Conservation (phyloP, 23 red algal species). For the Gracilaria caudata region DNA sequence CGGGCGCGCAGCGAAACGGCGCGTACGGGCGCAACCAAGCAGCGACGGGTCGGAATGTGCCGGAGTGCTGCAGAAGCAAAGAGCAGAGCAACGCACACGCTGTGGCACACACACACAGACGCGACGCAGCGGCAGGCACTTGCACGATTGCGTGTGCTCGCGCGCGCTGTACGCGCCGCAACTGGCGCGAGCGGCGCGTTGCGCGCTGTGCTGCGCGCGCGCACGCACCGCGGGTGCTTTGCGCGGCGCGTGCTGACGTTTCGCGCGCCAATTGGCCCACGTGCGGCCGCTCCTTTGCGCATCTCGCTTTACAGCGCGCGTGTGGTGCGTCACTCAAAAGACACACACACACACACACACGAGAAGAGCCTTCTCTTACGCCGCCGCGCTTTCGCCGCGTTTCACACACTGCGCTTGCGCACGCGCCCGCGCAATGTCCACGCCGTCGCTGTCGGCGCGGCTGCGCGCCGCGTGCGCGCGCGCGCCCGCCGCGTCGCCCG, state of each 20-base stretch:
- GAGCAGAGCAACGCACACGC: neutral
- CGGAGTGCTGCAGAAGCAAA: neutral
- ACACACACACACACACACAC: no score
- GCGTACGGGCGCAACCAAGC: neutral
- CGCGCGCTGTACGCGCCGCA: neutral
- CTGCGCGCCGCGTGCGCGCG: neutral
- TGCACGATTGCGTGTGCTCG: neutral
- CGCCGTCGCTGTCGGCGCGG: no score
- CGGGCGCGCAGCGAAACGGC: no score
- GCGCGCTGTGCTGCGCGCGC: neutral
- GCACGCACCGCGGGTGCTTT: neutral
- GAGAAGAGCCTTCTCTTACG: no score
- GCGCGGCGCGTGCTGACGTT: neutral
- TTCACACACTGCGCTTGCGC: no score
- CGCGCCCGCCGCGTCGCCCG: no score
- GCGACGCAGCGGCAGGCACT: neutral
- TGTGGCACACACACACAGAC: neutral
- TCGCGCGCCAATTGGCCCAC: slow-evolving; percentile 11
- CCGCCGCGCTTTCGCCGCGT: no score
- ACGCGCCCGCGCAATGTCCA: no score
- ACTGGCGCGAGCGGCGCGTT: neutral
- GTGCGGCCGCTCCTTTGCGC: neutral
- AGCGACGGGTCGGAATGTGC: no score
- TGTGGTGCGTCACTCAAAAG: no score
- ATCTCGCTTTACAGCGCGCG: neutral